Percentiles rank a stretch among this genome's conserved stretches.
Evolutionary conservation across 2,329 filamentous ascomycete species (phyloP).

Genomic region (Aspergillus ochraceoroseus): DNA sequence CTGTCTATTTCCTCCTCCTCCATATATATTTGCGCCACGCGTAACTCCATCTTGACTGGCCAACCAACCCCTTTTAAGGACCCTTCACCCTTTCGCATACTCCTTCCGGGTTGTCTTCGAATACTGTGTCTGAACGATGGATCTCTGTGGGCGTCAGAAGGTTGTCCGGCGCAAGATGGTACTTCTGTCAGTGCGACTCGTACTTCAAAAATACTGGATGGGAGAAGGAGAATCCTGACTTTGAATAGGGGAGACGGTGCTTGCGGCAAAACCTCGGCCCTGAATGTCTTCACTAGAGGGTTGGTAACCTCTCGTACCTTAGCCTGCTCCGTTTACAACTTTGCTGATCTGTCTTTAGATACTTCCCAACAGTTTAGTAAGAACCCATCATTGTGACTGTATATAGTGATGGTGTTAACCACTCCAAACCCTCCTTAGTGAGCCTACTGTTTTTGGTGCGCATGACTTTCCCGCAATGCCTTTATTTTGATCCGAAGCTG

Average conservation of each 20-base stretch:
- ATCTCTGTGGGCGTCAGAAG: conserved; percentile 67
- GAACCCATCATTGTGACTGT: conserved; percentile 22
- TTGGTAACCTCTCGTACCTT: conserved; percentile 44
- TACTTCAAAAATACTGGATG: background rate
- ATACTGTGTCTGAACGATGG: conserved; percentile 37
- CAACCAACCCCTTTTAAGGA: conserved; percentile 24
- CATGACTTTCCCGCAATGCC: conserved; percentile 13
- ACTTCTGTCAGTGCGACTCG: conserved; percentile 58
- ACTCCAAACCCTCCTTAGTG: conserved; percentile 45
- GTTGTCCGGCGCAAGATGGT: conserved; percentile 95
- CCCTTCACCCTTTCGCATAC: conserved; percentile 10
- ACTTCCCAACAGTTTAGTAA: conserved; percentile 95
- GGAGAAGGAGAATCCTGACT: conserved; percentile 20
- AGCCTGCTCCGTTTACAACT: conserved; percentile 5
- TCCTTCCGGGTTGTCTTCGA: conserved; percentile 6
- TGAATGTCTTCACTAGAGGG: conserved; percentile 99
- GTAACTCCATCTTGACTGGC: background rate
- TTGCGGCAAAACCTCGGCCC: conserved; percentile 90
- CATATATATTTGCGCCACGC: background rate
- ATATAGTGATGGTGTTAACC: conserved; percentile 21
- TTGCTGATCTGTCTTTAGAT: conserved; percentile 50
- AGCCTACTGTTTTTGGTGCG: conserved; percentile 84
- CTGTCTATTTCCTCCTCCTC: too few species aligned
- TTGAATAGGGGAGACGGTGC: conserved; percentile 78
- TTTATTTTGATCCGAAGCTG: conserved; percentile 18